Evolutionary conservation across 257 asterid genomes (phyloP), one percentile per base, ranked within the genome.

Genomic region (Henckelia pumila): DNA sequence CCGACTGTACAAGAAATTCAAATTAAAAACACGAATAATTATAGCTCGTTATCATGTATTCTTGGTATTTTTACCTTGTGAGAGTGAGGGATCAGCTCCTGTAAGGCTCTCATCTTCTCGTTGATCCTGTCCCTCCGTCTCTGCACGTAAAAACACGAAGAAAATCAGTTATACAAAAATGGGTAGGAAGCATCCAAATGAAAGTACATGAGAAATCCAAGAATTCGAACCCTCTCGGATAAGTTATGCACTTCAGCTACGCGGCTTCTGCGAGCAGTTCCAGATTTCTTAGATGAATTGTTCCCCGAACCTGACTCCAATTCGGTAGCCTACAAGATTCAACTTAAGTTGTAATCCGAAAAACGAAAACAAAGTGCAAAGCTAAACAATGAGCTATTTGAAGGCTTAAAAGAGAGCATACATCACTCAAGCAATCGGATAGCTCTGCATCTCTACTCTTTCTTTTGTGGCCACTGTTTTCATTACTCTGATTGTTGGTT

Each of bases 401-500:
- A 13, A 44, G 52, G n/a, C 52, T 13, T 44, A 44, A 29, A 60
- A 62, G 23, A 8, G 21, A 55, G 33, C 86, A 68, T 83, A 91
- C 96, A 80, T 85, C 90, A 71, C 93, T 85, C 55, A 77, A 86
- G 80, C 88, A 79, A 55, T 91, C 93, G 0, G 87, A 86, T 70
- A 86, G 95, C 44, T 82, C 93, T 37, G 68, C 75, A 30, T 86
- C 89, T 40, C 88, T 71, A 32, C 35, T 70, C 81, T 89, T 91
- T 76, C 98, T 79, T 69, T 89, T 91, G 59, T 67, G 81, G 73
- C 83, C 64, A 53, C 62, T 72, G 20, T 73, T 79, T 6, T 77
- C 82, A 56, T 74, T 77, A 11, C 85, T 70, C 61, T 62, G 78
- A 53, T 81, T 79, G 63, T 79, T 76, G 4, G 83, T 70, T 64